Conservation (phyloP, 768 basidiomycete genomes). For the Boletus pseudopeckii region DNA sequence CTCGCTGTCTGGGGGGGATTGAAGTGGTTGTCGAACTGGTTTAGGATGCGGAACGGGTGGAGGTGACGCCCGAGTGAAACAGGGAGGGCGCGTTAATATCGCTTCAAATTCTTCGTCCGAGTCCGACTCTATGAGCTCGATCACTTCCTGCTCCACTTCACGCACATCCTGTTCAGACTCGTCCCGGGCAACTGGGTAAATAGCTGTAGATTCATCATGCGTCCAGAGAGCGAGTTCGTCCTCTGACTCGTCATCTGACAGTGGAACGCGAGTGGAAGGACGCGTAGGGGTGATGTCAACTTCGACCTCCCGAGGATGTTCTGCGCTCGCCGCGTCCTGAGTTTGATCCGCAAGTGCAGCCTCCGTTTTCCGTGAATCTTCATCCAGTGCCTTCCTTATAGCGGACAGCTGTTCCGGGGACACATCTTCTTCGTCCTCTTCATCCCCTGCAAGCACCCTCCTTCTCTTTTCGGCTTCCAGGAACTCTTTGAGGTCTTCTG, state of each 20-base stretch:
- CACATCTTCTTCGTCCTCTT: conserved; percentile 26
- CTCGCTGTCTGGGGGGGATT: conserved; percentile 13
- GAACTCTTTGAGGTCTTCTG: conserved; percentile 63
- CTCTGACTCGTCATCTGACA: conserved; percentile 38
- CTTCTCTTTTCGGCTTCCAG: conserved; percentile 58
- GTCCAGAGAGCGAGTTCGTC: conserved; percentile 47
- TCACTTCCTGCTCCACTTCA: conserved; percentile 20
- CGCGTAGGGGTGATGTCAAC: conserved; percentile 19
- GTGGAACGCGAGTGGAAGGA: conserved; percentile 1
- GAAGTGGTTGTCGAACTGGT: conserved; percentile 8
- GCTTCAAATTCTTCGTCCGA: conserved; percentile 31
- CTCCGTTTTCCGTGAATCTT: conserved; percentile 10
- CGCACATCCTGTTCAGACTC: conserved; percentile 14
- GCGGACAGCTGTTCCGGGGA: conserved; percentile 16
- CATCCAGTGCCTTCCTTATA: conserved; percentile 15
- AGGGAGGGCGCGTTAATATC: conserved; percentile 24
- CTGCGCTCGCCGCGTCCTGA: conserved; percentile 2
- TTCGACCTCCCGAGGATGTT: conserved; percentile 1
- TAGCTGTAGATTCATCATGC: conserved; percentile 39
- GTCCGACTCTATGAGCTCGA: conserved; percentile 26
- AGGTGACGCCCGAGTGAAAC: conserved; percentile 8
- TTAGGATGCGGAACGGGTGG: background rate
- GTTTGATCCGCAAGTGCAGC: conserved; percentile 2
- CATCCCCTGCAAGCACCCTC: conserved; percentile 38
- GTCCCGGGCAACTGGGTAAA: conserved; percentile 29